A percentile compares a stretch with the other conserved stretches of the same genome.
These are phyloP conservation scores for Globisporangium splendens DNA, from an alignment of 352 stramenopile genomes.

Conservation along the genomic window DNA sequence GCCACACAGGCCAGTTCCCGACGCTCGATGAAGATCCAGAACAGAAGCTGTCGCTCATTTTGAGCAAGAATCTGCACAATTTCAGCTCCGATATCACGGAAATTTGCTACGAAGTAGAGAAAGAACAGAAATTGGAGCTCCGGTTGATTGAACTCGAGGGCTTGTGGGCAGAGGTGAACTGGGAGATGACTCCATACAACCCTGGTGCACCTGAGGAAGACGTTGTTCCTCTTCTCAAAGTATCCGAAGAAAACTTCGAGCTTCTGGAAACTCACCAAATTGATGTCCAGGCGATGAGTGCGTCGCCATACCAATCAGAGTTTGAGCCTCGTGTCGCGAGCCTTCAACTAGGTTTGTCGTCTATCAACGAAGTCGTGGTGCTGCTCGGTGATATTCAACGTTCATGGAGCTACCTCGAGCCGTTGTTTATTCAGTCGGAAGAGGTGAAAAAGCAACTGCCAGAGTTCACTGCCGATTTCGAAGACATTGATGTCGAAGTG, in stretches of 20 bases:
- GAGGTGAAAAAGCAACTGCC: conserved; percentile 96
- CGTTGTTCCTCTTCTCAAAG: conserved; percentile 87
- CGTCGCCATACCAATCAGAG: conserved; percentile 92
- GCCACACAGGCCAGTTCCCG: conserved; percentile 88
- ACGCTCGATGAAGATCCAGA: conserved; percentile 91
- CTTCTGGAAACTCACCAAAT: conserved; percentile 96
- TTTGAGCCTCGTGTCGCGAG: conserved; percentile 91
- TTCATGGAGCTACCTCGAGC: conserved; percentile 95
- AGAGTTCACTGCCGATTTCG: conserved; percentile 92
- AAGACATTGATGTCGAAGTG: conserved; percentile 93
- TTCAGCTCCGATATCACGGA: conserved; percentile 95
- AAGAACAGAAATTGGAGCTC: conserved; percentile 95
- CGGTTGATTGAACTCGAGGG: conserved; percentile 89
- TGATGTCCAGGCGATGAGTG: conserved; percentile 95
- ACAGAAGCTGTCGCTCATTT: conserved; percentile 87
- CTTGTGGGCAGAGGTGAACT: conserved; percentile 91
- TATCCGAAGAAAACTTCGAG: conserved; percentile 96
- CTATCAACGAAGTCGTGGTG: conserved; percentile 91
- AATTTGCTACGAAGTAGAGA: conserved; percentile 95
- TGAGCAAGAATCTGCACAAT: conserved; percentile 92
- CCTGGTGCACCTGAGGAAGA: conserved; percentile 54
- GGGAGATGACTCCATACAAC: conserved; percentile 93
- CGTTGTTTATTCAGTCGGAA: conserved; percentile 94
- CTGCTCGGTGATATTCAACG: conserved; percentile 95
- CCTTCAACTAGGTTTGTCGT: conserved; percentile 85